Conservation (phyloP, 345 rosid species). For the Pugionium dolabratum region DNA sequence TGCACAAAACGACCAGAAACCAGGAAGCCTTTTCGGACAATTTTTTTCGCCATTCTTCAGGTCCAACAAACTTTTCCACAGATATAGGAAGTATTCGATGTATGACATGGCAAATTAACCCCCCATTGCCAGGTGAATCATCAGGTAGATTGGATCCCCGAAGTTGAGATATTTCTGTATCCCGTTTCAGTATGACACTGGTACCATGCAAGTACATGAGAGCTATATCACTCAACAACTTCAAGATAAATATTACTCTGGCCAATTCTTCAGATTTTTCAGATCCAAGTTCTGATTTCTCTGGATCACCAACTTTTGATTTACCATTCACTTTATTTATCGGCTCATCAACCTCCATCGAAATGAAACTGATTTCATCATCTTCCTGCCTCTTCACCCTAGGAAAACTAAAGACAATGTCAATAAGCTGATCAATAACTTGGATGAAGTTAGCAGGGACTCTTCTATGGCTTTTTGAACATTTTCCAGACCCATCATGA, state of each 20-base stretch:
- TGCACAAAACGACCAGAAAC: constrained; percentile 86
- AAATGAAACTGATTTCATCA: constrained; percentile 44
- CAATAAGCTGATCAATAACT: constrained; percentile 96
- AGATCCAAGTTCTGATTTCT: constrained; percentile 58
- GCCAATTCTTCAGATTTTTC: constrained; percentile 90
- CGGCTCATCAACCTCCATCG: constrained; percentile 91
- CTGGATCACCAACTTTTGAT: constrained; percentile 71
- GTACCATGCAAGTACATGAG: constrained; percentile 87
- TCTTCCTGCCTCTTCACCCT: constrained; percentile 57
- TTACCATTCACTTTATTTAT: constrained; percentile 81
- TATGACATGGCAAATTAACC: constrained; percentile 78
- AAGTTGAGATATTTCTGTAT: constrained; percentile 69
- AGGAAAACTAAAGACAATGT: constrained; percentile 74
- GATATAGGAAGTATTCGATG: constrained; percentile 77
- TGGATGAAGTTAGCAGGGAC: constrained; percentile 79
- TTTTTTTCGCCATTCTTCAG: constrained; percentile 87
- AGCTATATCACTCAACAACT: constrained; percentile 85
- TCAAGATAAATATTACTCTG: constrained; percentile 83
- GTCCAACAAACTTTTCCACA: constrained; percentile 67
- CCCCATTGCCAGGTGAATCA: constrained; percentile 54
- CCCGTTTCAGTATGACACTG: constrained; percentile 81
- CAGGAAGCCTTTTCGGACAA: constrained; percentile 89
- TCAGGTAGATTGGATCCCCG: constrained; percentile 65
- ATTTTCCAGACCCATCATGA: constrained; percentile 75
- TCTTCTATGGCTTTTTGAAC: constrained; percentile 74